Evolutionary conservation across 768 basidiomycete genomes (phyloP).

Genomic region (Lactarius deliciosus): DNA sequence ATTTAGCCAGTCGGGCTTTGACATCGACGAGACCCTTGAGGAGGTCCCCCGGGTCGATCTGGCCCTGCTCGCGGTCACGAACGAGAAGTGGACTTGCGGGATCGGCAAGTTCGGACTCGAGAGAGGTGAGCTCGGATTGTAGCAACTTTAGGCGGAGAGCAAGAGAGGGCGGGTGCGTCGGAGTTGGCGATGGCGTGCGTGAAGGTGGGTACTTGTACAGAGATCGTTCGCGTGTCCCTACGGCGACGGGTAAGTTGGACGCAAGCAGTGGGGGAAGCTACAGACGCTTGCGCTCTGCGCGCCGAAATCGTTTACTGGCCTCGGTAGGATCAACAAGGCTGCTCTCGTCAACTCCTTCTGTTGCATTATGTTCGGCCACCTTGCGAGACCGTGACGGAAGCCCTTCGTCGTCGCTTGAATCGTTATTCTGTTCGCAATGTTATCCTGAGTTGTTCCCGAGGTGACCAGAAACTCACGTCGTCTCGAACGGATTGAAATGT

Average conservation of each 20-base stretch:
- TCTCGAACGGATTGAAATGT: conserved; percentile 53
- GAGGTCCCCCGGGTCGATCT: conserved; percentile 70
- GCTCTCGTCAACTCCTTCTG: conserved; percentile 70
- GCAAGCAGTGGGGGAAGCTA: conserved; percentile 6
- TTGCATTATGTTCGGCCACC: conserved; percentile 43
- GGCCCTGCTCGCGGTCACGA: conserved; percentile 57
- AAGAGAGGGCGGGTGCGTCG: conserved; percentile 37
- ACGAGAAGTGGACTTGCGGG: conserved; percentile 69
- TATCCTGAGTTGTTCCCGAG: background rate
- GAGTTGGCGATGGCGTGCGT: conserved; percentile 49
- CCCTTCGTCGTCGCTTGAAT: conserved; percentile 68
- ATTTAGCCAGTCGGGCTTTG: conserved; percentile 63
- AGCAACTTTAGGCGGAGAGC: conserved; percentile 52
- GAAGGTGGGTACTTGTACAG: conserved; percentile 73
- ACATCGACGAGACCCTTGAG: conserved; percentile 78
- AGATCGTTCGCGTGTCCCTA: conserved; percentile 43
- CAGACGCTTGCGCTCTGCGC: conserved; percentile 61
- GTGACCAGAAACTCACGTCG: conserved; percentile 45
- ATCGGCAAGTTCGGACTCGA: conserved; percentile 82
- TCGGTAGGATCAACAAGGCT: conserved; percentile 63
- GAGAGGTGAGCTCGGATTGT: conserved; percentile 72
- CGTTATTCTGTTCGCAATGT: conserved; percentile 44
- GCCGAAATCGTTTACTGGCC: conserved; percentile 67
- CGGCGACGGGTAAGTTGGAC: conserved; percentile 39
- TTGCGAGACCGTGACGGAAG: conserved; percentile 42